phyloP scores from a whole-genome alignment of 106 monocot species.

The Allium sativum region DNA sequence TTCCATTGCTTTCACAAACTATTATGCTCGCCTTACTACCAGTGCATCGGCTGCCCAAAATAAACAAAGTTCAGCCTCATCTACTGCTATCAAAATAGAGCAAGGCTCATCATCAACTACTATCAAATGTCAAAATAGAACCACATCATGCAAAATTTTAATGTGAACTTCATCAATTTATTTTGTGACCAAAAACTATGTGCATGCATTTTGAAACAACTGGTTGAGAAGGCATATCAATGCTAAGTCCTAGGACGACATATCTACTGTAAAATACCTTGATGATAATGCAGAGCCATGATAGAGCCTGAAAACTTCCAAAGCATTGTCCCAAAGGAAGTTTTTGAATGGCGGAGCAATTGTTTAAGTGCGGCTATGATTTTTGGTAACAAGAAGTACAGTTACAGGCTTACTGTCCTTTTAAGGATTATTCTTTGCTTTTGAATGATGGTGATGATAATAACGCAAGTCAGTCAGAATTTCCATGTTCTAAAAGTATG shows the following conservation, averaged over 20 bases:
- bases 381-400: background rate
- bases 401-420: constrained; percentile 15
- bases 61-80: too few relatives aligned
- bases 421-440: too few relatives aligned
- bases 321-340: background rate
- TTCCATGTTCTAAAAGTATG: too few relatives aligned
- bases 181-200: constrained; percentile 1
- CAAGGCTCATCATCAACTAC: too few relatives aligned
- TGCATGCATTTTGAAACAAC: background rate
- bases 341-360: constrained; percentile 9
- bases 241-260: constrained; percentile 2
- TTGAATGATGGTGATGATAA: too few relatives aligned
- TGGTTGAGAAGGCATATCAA: constrained; percentile 1
- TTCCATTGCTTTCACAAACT: background rate
- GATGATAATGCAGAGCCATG: background rate
- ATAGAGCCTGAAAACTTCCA: constrained; percentile 5
- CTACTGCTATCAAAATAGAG: background rate
- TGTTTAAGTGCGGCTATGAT: constrained; percentile 3
- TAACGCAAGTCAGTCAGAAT: too few relatives aligned
- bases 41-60: too few relatives aligned
- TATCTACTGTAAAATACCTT: background rate
- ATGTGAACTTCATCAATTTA: background rate
- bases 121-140: background rate
- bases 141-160: constrained; percentile 8
- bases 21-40: background rate